Percentiles rank a stretch among this genome's conserved stretches.
phyloP scores from a whole-genome alignment of 331 rosid species.

The Phaseolus coccineus region DNA sequence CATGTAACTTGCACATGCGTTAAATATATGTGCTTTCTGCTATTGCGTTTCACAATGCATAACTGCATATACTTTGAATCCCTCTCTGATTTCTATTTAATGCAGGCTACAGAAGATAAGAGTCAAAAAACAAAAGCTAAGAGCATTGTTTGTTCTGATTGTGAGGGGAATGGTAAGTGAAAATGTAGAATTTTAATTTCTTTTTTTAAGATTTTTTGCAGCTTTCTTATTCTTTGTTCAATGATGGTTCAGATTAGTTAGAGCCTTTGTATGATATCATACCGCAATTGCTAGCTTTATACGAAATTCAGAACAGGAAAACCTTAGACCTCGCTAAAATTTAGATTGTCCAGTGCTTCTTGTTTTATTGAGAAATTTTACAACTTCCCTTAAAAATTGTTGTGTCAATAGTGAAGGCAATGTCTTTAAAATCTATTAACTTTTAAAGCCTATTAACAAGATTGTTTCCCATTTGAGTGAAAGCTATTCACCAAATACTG shows the following conservation, averaged over 20 bases:
- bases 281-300: slow-evolving; percentile 16
- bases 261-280: slow-evolving; percentile 5
- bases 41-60: slow-evolving; percentile 3
- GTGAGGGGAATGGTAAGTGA: slow-evolving; percentile 93
- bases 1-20: slow-evolving; percentile 34
- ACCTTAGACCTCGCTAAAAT: not conserved
- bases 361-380: slow-evolving; percentile 5
- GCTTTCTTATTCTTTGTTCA: slow-evolving; percentile 3
- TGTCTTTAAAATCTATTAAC: slow-evolving; percentile 5
- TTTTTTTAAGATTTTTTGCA: not conserved
- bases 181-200: slow-evolving; percentile 20
- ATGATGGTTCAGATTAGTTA: slow-evolving; percentile 12
- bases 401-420: slow-evolving; percentile 1
- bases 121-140: slow-evolving; percentile 50
- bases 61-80: slow-evolving; percentile 39
- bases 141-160: slow-evolving; percentile 72
- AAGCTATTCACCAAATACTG: slow-evolving; percentile 3
- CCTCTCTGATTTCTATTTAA: slow-evolving; percentile 47
- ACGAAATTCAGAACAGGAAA: not conserved
- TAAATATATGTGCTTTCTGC: slow-evolving; percentile 1
- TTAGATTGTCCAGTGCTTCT: slow-evolving; percentile 2
- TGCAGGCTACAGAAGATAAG: slow-evolving; percentile 75
- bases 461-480: slow-evolving; percentile 16
- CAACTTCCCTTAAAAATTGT: slow-evolving; percentile 6
- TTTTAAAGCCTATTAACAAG: not conserved